Conservation (phyloP, 495 filamentous ascomycete species). For the Aspergillus carlsbadensis region DNA sequence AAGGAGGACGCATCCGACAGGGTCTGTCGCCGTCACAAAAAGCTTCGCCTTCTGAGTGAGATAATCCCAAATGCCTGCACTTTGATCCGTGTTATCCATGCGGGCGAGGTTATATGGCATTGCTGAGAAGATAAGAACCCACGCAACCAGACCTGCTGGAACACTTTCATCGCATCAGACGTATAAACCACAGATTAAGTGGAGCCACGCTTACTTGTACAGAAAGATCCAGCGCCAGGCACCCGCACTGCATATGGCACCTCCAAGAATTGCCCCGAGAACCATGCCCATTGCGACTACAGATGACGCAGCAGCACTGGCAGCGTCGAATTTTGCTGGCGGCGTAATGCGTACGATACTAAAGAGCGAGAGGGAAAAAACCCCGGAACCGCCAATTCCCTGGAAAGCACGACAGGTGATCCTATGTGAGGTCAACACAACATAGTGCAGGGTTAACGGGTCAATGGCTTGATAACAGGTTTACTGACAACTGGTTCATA, state of each 20-base stretch:
- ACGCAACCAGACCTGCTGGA: constrained; percentile 6
- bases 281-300: constrained; percentile 23
- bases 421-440: constrained; percentile 17
- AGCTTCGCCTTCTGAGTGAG: not conserved
- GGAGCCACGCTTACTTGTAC: not conserved
- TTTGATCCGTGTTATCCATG: not conserved
- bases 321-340: constrained; percentile 13
- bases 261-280: constrained; percentile 50
- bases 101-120: constrained; percentile 10
- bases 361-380: constrained; percentile 54
- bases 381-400: constrained; percentile 52
- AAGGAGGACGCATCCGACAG: constrained; percentile 48
- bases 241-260: constrained; percentile 33
- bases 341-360: constrained; percentile 52
- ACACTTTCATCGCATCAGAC: constrained; percentile 7
- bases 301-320: constrained; percentile 15
- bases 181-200: not conserved
- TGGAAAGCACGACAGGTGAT: constrained; percentile 54
- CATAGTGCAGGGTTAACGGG: not conserved
- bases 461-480: constrained; percentile 11
- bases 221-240: constrained; percentile 33
- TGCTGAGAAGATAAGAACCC: constrained; percentile 7
- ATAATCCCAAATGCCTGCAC: not conserved
- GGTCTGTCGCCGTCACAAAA: constrained; percentile 37
- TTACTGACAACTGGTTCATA: constrained; percentile 50